Conservation (phyloP, 129 eudicot genomes). For the Scalesia atractyloides region DNA sequence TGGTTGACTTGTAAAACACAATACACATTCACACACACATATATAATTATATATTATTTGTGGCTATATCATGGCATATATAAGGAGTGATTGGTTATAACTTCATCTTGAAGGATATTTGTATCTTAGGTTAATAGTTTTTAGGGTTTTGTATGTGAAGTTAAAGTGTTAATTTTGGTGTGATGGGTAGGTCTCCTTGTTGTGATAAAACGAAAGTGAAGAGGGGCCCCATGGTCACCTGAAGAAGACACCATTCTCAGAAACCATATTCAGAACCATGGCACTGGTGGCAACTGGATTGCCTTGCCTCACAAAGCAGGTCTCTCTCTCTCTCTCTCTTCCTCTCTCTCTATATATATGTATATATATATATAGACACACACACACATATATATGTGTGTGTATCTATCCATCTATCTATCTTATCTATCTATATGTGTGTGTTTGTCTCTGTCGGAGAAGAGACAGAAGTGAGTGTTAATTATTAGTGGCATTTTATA, state of each 20-base stretch:
- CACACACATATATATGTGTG: too few species aligned
- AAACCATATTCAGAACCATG: conserved; percentile 54
- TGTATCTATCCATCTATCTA: too few species aligned
- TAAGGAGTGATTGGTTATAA: conserved; percentile 22
- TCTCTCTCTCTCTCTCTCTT: conserved; percentile 4
- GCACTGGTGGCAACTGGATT: conserved; percentile 85
- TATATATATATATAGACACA: neutral
- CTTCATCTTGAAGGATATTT: conserved; percentile 26
- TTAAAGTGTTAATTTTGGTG: conserved; percentile 9
- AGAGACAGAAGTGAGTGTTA: neutral
- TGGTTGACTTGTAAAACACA: conserved; percentile 24
- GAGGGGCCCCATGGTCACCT: conserved; percentile 91
- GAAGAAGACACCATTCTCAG: conserved; percentile 74
- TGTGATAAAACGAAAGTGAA: conserved; percentile 84
- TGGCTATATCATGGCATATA: neutral
- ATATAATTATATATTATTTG: neutral
- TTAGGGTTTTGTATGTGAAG: conserved; percentile 26
- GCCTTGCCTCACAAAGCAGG: conserved; percentile 83
- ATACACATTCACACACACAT: conserved; percentile 9
- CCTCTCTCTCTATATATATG: neutral
- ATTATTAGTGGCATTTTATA: too few species aligned
- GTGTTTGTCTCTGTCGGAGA: neutral
- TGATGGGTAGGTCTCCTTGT: conserved; percentile 87
- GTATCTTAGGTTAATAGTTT: neutral
- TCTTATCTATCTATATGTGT: too few species aligned